Base-by-base conservation (phyloP, 306 rosid species). In the Prinsepia uniflora region DNA sequence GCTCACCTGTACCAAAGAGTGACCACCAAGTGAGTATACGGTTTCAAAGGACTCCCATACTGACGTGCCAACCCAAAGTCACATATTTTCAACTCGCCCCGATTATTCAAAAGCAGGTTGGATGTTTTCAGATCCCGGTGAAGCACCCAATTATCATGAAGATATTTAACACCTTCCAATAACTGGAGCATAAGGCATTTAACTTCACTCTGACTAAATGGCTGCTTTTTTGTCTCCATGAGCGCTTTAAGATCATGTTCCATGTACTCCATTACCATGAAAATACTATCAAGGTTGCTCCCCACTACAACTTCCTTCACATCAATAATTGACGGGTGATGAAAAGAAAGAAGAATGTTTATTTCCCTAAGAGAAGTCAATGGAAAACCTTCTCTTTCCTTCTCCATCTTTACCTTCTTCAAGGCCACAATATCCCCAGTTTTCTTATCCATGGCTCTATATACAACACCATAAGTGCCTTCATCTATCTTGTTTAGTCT, bases 221-320 rank as follows among this genome's bases (percentile, higher is more conserved):
- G 97, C 75, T 95, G 97, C 81, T 84, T 95, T 89, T 91, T 95
- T 73, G 99, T 80, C 84, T 95, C 99, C 99, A 91, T 95, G 58
- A 95, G 83, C 60, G 82, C 99, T 84, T 91, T 95, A 45, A 95
- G 96, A 75, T 95, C 99, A 82, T 95, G 99, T 75, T 95, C 99
- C 99, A 95, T 95, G 84, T 95, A 95, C 73, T 95, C 99, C 99
- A 95, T 95, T 75, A 86, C 99, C 99, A 95, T 95, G 85, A 95
- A 95, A 76, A 95, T 95, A 74, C 99, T 95, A 84, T 95, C 99
- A 22, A 95, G 96, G 81, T 89, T 91, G 85, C 94, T 91, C 52
- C 99, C 99, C 73, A 95, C 96, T 64, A 95, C 99, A 68, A 95
- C 99, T 89, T 95, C 99, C 76, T 95, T 95, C 63, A 95, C 99